Base-by-base conservation (phyloP, 2,329 filamentous ascomycete species). In the Pseudogymnoascus sp. region DNA sequence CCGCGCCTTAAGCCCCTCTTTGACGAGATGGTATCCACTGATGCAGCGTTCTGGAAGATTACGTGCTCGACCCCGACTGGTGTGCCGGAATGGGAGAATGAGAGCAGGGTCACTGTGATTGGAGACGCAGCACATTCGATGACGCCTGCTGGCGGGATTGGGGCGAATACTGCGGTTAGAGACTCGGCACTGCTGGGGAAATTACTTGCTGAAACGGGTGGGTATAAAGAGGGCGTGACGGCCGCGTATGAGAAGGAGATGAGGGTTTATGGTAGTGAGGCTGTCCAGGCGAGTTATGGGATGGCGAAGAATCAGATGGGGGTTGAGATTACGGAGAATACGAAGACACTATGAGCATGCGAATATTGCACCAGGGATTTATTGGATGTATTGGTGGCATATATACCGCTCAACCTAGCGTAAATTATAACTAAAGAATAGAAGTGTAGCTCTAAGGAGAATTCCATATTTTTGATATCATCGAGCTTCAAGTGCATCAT, bases 11-110 rank as follows among this genome's bases (percentile, higher is more conserved):
- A 77, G 70, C 78, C 83, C 1, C 72, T 88, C 0, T 82, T 88
- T 64, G 82, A 86, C 5, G 68, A 85, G 37, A 86, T 87, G 82
- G 70, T 75, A 4, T 81, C 80, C 63, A 66, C 72, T 0, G 82
- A 88, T 66, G 82, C 85, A 0, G 84, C 85, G 0, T 88, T 88
- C 67, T 87, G 84, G 83, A 88, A 86, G 68, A 87, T 88, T 59
- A 87, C 84, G 1, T 87, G 83, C 67, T 86, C 83, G 0, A 80
- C 78, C 0, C 85, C 84, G 0, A 76, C 76, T 0, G 84, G 84
- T 1, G 82, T 88, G 0, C 85, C 85, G 0, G 77, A 81, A 50
- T 88, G 85, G 85, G 68, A 74, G 7, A 87, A 84, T 50, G 79
- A 85, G 62, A 78, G 80, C 0, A 77, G 84, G 0, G 82, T 85